These are phyloP conservation scores for Arthrobotrys sphaeroides DNA, from an alignment of 2,329 filamentous ascomycete species.

Conservation along the genomic window DNA sequence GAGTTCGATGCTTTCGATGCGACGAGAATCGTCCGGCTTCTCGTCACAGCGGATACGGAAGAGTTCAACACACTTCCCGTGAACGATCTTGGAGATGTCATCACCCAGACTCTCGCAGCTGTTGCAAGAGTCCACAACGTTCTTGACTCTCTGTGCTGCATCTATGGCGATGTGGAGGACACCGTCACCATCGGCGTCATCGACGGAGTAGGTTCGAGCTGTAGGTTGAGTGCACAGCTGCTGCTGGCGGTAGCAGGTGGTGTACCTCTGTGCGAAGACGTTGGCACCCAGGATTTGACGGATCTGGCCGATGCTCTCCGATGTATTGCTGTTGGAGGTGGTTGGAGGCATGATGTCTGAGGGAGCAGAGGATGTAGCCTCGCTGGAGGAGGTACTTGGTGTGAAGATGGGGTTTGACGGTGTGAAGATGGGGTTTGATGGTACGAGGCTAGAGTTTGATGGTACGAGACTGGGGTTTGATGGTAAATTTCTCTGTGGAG, in stretches of 20 bases:
- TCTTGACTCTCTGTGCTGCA: neutral
- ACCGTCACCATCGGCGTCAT: slow-evolving; percentile 25
- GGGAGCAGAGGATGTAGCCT: neutral
- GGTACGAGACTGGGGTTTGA: too few relatives aligned
- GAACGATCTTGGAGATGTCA: slow-evolving; percentile 22
- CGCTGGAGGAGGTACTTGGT: neutral
- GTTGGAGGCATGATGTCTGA: neutral
- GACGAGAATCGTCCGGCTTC: neutral
- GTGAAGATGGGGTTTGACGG: neutral
- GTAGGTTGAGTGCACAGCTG: slow-evolving; percentile 23
- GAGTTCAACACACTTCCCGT: slow-evolving; percentile 36
- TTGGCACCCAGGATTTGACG: neutral
- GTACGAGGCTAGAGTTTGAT: too few relatives aligned
- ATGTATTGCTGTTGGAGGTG: neutral
- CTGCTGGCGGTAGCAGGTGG: slow-evolving; percentile 5
- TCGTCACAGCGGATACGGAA: slow-evolving; percentile 34
- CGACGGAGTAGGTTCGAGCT: neutral
- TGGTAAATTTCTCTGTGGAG: too few relatives aligned
- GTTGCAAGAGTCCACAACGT: slow-evolving; percentile 1
- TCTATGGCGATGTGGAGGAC: slow-evolving; percentile 24
- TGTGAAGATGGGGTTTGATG: neutral
- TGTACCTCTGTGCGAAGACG: neutral
- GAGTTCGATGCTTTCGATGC: slow-evolving; percentile 19
- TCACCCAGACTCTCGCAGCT: slow-evolving; percentile 37
- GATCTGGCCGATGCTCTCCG: neutral